Conservation (phyloP, 2,329 filamentous ascomycete genomes). For the Thielaviopsis punctulata region DNA sequence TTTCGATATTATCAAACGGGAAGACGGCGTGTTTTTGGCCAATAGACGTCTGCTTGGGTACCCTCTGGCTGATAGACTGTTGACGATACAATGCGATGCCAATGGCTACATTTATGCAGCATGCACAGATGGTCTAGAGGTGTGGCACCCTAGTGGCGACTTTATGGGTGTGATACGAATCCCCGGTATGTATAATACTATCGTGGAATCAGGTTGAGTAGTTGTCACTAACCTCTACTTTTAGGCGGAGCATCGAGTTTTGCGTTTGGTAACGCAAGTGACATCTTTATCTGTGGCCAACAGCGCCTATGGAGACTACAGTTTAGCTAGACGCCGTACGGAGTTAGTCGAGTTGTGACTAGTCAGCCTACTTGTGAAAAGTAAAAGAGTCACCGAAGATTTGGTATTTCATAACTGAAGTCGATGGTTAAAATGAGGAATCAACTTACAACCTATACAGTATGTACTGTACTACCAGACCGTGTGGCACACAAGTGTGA, state of each 20-base stretch:
- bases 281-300: constrained; percentile 9
- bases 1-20: constrained; percentile 18
- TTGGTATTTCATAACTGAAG: too few species aligned
- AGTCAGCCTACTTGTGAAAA: too few species aligned
- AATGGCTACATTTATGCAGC: constrained; percentile 32
- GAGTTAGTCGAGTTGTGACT: not conserved
- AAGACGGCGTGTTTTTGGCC: constrained; percentile 22
- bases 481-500: too few species aligned
- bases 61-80: constrained; percentile 29
- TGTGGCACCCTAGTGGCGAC: constrained; percentile 29
- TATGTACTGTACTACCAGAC: too few species aligned
- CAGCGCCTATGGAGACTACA: constrained; percentile 9
- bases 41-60: constrained; percentile 35
- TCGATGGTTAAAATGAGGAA: too few species aligned
- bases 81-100: constrained; percentile 29
- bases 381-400: too few species aligned
- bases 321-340: not conserved
- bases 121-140: constrained; percentile 30
- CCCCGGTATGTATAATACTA: constrained; percentile 16
- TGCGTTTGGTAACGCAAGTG: constrained; percentile 6
- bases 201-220: not conserved
- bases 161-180: constrained; percentile 29
- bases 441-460: too few species aligned
- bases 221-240: not conserved
- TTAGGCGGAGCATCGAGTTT: constrained; percentile 10